phyloP scores from a whole-genome alignment of 768 basidiomycete species.

The Austroboletus festivus region DNA sequence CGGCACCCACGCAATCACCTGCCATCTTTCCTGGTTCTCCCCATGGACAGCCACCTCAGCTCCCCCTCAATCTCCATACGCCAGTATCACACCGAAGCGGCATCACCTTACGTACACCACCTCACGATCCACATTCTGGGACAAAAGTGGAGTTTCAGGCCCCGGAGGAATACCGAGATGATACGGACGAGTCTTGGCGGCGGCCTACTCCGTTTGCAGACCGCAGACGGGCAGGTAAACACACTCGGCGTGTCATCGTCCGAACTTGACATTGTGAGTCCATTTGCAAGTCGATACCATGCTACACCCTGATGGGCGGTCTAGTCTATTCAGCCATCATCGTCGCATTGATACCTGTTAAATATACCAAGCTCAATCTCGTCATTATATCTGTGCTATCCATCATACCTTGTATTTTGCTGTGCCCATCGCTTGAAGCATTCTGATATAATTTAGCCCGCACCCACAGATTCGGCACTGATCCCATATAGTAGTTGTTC shows the following conservation, averaged over 20 bases:
- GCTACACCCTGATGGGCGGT: background rate
- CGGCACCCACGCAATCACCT: constrained; percentile 25
- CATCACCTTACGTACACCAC: constrained; percentile 42
- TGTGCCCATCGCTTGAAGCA: constrained; percentile 8
- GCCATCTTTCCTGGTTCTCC: constrained; percentile 29
- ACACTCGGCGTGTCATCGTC: constrained; percentile 71
- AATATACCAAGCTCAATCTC: constrained; percentile 19
- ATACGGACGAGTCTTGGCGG: constrained; percentile 69
- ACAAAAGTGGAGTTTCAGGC: constrained; percentile 30
- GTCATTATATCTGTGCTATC: constrained; percentile 21
- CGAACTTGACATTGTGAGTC: constrained; percentile 27
- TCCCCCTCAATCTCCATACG: constrained; percentile 33
- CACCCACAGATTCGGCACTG: background rate
- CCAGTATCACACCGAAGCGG: constrained; percentile 24
- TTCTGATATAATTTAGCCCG: constrained; percentile 14
- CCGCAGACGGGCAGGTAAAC: constrained; percentile 75
- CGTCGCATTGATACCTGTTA: constrained; percentile 21
- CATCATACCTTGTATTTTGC: constrained; percentile 23
- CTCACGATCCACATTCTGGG: constrained; percentile 41
- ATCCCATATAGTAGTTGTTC: constrained; percentile 14
- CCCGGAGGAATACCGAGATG: constrained; percentile 51
- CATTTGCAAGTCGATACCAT: background rate
- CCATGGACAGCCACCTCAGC: constrained; percentile 32
- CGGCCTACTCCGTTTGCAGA: constrained; percentile 71
- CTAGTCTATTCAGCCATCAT: constrained; percentile 5